Evolutionary conservation across 1,284 basidiomycete species (phyloP).

Genomic region (Taiwanofungus camphoratus): DNA sequence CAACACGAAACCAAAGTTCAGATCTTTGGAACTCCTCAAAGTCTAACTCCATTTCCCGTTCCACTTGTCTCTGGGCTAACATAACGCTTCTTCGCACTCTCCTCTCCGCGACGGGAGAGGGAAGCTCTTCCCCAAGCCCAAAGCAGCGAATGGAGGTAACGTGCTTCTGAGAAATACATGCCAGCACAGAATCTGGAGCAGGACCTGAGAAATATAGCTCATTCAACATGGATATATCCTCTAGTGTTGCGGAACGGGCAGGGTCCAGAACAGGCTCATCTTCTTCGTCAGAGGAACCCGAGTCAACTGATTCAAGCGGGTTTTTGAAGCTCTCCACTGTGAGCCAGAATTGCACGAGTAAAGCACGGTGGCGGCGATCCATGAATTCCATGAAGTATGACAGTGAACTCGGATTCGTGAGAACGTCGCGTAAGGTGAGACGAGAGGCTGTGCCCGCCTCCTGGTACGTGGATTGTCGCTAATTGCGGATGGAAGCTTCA

Average conservation of each 20-base stretch:
- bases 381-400: slow-evolving; percentile 98
- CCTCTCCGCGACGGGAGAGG: slow-evolving; percentile 46
- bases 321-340: slow-evolving; percentile 97
- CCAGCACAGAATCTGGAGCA: slow-evolving; percentile 52
- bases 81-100: slow-evolving; percentile 75
- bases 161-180: slow-evolving; percentile 65
- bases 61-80: slow-evolving; percentile 79
- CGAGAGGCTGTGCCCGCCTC: slow-evolving; percentile 23
- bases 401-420: slow-evolving; percentile 83
- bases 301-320: slow-evolving; percentile 82
- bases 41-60: slow-evolving; percentile 87
- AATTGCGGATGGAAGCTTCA: slow-evolving; percentile 6
- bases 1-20: slow-evolving; percentile 86
- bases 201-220: slow-evolving; percentile 76
- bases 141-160: slow-evolving; percentile 68
- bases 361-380: slow-evolving; percentile 81
- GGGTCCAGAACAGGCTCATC: slow-evolving; percentile 58
- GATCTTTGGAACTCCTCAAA: slow-evolving; percentile 84
- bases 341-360: slow-evolving; percentile 95
- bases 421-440: slow-evolving; percentile 63
- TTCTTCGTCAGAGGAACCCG: slow-evolving; percentile 62
- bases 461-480: slow-evolving; percentile 23
- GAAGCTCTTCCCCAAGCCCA: slow-evolving; percentile 41
- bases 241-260: slow-evolving; percentile 59
- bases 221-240: slow-evolving; percentile 85